These are phyloP conservation scores for Ochetophila trinervis DNA, from an alignment of 306 rosid genomes.

Conservation along the genomic window DNA sequence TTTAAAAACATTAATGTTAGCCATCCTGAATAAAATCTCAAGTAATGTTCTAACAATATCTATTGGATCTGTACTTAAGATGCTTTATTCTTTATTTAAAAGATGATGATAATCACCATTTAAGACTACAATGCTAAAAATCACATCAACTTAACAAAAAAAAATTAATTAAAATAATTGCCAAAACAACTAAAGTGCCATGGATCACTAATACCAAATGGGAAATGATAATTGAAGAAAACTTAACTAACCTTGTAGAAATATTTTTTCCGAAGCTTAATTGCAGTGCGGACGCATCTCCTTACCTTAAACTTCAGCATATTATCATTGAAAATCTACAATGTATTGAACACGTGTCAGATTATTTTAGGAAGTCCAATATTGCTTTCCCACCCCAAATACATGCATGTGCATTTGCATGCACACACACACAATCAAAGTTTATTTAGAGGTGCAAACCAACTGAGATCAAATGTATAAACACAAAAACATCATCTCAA, in stretches of 20 bases:
- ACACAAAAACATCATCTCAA: not conserved
- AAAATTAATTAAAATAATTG: not conserved
- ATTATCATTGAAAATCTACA: conserved; percentile 86
- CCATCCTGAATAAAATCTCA: not conserved
- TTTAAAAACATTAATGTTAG: not conserved
- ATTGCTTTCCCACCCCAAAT: too few relatives aligned
- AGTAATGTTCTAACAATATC: not conserved
- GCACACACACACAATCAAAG: not conserved
- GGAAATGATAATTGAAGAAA: conserved; percentile 7
- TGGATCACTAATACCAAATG: conserved; percentile 19
- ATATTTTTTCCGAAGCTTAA: conserved; percentile 86
- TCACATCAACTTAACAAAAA: not conserved
- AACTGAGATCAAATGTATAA: not conserved
- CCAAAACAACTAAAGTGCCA: conserved; percentile 10
- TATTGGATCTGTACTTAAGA: not conserved
- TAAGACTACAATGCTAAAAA: not conserved
- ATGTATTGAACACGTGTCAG: conserved; percentile 18
- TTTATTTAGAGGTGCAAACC: not conserved
- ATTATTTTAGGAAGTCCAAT: not conserved
- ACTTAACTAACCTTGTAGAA: conserved; percentile 60
- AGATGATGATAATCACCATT: not conserved
- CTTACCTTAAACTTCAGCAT: conserved; percentile 73
- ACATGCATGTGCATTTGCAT: too few relatives aligned
- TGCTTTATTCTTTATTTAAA: not conserved
- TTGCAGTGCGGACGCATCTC: conserved; percentile 66